These are phyloP conservation scores for Fonsecaea erecta DNA, from an alignment of 2,329 filamentous ascomycete genomes.

Conservation along the genomic window DNA sequence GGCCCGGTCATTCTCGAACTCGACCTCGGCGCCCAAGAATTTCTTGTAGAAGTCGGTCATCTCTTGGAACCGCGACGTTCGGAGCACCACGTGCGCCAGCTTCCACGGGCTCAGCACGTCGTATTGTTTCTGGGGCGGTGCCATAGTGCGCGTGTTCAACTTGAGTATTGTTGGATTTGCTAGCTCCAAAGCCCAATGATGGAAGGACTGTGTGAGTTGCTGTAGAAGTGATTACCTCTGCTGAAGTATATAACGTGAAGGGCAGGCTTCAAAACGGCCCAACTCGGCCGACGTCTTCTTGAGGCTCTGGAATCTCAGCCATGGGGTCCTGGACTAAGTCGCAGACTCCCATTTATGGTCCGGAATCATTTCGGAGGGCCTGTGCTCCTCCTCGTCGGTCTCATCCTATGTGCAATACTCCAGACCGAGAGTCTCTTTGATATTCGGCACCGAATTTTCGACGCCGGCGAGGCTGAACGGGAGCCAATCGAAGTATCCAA, in stretches of 20 bases:
- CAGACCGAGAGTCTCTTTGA: too few species aligned
- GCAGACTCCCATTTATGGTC: too few species aligned
- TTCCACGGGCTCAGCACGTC: not conserved
- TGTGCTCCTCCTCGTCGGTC: not conserved
- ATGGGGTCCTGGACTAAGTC: too few species aligned
- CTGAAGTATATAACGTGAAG: too few species aligned
- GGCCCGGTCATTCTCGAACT: slow-evolving; percentile 2
- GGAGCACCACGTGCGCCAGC: slow-evolving; percentile 26
- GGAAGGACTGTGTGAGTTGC: too few species aligned
- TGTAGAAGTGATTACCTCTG: too few species aligned
- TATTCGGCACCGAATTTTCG: not conserved
- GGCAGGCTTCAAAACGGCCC: too few species aligned
- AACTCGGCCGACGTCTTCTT: too few species aligned
- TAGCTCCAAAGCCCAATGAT: not conserved
- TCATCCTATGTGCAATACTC: not conserved
- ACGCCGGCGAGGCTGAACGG: not conserved
- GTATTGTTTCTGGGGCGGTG: not conserved
- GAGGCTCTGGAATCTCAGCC: too few species aligned
- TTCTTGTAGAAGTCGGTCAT: slow-evolving; percentile 19
- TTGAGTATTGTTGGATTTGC: too few species aligned
- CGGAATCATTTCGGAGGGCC: too few species aligned
- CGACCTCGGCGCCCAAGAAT: slow-evolving; percentile 14
- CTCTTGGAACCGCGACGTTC: slow-evolving; percentile 9
- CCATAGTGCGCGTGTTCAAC: too few species aligned
- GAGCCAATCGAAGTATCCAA: not conserved